Conservation (phyloP, 2,329 filamentous ascomycete species). For the Lizonia empirigonia region DNA sequence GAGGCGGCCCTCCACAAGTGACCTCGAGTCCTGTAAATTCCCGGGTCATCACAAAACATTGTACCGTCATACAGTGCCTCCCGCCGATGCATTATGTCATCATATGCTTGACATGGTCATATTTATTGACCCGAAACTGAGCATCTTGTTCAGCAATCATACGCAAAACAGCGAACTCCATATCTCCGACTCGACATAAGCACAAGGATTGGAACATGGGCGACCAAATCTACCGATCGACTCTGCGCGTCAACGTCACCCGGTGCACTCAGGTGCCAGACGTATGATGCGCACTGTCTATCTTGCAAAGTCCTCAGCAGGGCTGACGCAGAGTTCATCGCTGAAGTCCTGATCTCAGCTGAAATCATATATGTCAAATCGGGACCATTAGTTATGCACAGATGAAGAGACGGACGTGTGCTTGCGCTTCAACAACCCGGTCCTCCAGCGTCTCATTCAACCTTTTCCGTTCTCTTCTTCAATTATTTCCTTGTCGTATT, state of each 20-base stretch:
- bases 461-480: too few relatives aligned
- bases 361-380: background rate
- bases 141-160: background rate
- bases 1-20: too few relatives aligned
- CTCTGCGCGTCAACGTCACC: background rate
- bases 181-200: background rate
- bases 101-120: background rate
- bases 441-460: too few relatives aligned
- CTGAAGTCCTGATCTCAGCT: background rate
- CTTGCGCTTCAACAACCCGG: too few relatives aligned
- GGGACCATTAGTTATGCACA: background rate
- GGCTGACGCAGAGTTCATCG: background rate
- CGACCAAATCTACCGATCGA: background rate
- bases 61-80: background rate
- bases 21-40: background rate
- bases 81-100: background rate
- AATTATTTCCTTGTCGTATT: too few relatives aligned
- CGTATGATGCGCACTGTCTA: background rate
- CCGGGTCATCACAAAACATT: background rate
- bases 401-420: too few relatives aligned
- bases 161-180: background rate
- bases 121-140: background rate
- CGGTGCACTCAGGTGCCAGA: background rate
- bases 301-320: background rate
- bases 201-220: background rate